A percentile compares a stretch with the other conserved stretches of the same genome.
phyloP scores from a whole-genome alignment of 1,284 basidiomycete species.

The Naganishia sp. region DNA sequence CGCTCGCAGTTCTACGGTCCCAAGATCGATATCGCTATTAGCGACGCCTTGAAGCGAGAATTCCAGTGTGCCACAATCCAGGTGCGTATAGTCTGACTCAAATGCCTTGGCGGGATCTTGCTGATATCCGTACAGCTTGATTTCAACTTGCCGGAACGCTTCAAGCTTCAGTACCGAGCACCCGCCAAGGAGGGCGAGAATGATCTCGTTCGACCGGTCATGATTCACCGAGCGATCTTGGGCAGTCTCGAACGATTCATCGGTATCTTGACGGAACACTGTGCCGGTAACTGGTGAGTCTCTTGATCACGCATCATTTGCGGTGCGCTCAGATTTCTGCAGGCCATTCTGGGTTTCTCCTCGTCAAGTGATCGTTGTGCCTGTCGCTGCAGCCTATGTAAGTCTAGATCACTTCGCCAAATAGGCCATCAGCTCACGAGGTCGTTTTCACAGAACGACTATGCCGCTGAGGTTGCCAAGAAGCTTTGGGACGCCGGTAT shows the following conservation, averaged over 20 bases:
- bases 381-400: constrained; percentile 83
- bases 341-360: constrained; percentile 98
- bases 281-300: constrained; percentile 89
- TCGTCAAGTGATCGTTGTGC: constrained; percentile 90
- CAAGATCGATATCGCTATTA: constrained; percentile 97
- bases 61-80: constrained; percentile 97
- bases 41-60: constrained; percentile 85
- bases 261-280: constrained; percentile 96
- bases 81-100: constrained; percentile 35
- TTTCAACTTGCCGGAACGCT: constrained; percentile 98
- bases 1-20: constrained; percentile 74
- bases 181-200: constrained; percentile 59
- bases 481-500: constrained; percentile 71
- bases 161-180: constrained; percentile 89
- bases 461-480: constrained; percentile 76
- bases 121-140: constrained; percentile 68
- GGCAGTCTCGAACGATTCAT: constrained; percentile 95
- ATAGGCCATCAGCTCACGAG: background rate
- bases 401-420: constrained; percentile 48
- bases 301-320: background rate
- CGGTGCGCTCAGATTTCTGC: constrained; percentile 12
- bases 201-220: constrained; percentile 78
- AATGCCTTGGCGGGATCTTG: background rate
- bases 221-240: constrained; percentile 96
- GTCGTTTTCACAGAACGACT: constrained; percentile 70